Base-by-base conservation (phyloP, 495 filamentous ascomycete species). In the Hamigera avellanea region DNA sequence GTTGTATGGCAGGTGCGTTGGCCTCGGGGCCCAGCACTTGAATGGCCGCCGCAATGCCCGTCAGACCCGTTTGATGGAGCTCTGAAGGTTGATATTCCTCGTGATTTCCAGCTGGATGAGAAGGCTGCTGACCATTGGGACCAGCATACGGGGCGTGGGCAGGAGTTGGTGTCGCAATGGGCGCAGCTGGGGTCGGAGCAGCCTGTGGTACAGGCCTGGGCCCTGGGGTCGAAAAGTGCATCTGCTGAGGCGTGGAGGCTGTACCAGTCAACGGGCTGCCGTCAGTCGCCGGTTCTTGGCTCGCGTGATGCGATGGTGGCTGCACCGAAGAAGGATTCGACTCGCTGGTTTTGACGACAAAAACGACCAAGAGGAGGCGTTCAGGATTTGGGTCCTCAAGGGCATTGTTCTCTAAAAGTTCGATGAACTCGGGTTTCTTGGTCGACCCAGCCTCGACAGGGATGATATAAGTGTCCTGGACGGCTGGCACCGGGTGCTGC, bases 401-500 rank as follows among this genome's bases (percentile, higher is more conserved):
- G 18, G 69, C 67, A 54, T 81, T 80, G 41, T 86, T 78, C 38
- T 78, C 79, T 13, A 95, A 56, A 37, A 86, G 76, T 36, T 80
- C 69, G 44, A 93, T 69, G 47, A 91, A 89, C 29, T 86, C 80
- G 0, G 81, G 81, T 39, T 65, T 67, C 26, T 62, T 67, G 14
- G 52, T 62, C 12, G 60, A 48, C 25, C 76, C 80, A 7, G 75
- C 67, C 26, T 80, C 68, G n/a, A 86, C 69, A 8, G 81, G 79
- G 14, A 86, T 70, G n/a, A 87, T 59, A 42, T 87, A 87, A 2
- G 77, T 83, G 44, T 87, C 82, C 29, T 80, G 78, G 32, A 86
- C 77, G 18, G 79, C 80, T n/a, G 62, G 36, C 21, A 73, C 56
- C 0, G 75, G 66, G 15, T 81, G 83, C 40, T 81, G 79, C 3